These are phyloP conservation scores for Paulownia fortunei DNA, from an alignment of 257 asterid species.

Conservation along the genomic window DNA sequence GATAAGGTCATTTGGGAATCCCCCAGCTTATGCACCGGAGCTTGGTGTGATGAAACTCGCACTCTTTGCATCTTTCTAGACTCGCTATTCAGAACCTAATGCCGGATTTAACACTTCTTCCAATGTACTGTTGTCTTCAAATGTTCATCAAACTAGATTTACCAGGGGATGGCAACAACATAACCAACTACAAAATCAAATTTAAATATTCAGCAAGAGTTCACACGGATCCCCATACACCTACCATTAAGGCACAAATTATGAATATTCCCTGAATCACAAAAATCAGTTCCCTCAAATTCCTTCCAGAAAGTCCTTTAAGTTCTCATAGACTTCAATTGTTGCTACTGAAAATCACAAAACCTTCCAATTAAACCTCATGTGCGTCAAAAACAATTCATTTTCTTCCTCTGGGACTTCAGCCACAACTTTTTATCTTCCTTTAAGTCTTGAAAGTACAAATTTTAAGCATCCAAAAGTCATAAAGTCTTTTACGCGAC, in stretches of 20 bases:
- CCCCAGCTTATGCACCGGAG: slow-evolving; percentile 84
- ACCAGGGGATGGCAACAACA: not conserved
- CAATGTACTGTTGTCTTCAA: not conserved
- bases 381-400: slow-evolving; percentile 24
- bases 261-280: slow-evolving; percentile 11
- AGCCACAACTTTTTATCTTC: slow-evolving; percentile 27
- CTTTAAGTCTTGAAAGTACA: slow-evolving; percentile 21
- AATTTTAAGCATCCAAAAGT: slow-evolving; percentile 32
- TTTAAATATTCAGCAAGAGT: slow-evolving; percentile 8
- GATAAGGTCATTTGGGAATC: slow-evolving; percentile 88
- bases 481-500: slow-evolving; percentile 20
- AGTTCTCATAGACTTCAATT: not conserved
- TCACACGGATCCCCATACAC: not conserved
- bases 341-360: not conserved
- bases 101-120: not conserved
- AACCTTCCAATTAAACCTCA: slow-evolving; percentile 10
- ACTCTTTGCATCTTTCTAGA: slow-evolving; percentile 63
- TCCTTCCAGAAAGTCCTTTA: not conserved
- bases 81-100: slow-evolving; percentile 12
- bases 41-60: slow-evolving; percentile 74
- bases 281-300: slow-evolving; percentile 9
- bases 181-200: not conserved
- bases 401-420: slow-evolving; percentile 17
- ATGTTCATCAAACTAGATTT: not conserved
- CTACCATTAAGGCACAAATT: not conserved